Base-by-base conservation (phyloP, 2,329 filamentous ascomycete species). In the Exophiala bonariae region DNA sequence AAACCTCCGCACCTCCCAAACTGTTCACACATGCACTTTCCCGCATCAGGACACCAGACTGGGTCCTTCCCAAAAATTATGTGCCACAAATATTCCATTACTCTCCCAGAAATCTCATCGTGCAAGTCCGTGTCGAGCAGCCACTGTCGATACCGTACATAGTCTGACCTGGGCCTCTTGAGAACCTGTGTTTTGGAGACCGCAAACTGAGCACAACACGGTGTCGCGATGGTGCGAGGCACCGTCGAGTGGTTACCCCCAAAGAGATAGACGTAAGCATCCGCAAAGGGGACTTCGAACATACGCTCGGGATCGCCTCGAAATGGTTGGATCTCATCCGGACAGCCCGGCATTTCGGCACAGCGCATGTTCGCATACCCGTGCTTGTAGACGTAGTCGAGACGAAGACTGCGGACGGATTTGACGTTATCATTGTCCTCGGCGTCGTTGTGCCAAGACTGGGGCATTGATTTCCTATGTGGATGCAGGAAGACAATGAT, bases 401-500 rank as follows among this genome's bases (percentile, higher is more conserved):
- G 57, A 8, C 66, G 63, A 10, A 73, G 59, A 30, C 59, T 59
- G 10, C 53, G 55, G 14, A 68, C 57, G 1, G 61, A 57, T 18
- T 55, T 50, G 16, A 50, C 56, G 10, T 66, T 67, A 16, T 54
- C 52, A 14, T 64, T 55, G 9, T 63, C 61, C 23, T 58, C 60
- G 5, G 76, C 73, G 54, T 81, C 77, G 58, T 80, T 80, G 60
- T 82, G 79, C 79, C 79, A 82, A 37, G 77, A 69, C 60, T 61
- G 59, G 13, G 67, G 56, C 52, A 66, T 69, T 4, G 66, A 66
- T 23, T 66, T 66, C 34, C 80, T 76, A 54, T 84, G 77, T 16
- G 78, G 73, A 59, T 85, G 82, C 63, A 81, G 76, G 65, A 86
- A 82, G 54, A 85, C 75, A 23, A 71, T 70, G 50, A 83, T 71